Base-by-base conservation (phyloP, 305 asterid species). In the Solanum aculeatissimum region DNA sequence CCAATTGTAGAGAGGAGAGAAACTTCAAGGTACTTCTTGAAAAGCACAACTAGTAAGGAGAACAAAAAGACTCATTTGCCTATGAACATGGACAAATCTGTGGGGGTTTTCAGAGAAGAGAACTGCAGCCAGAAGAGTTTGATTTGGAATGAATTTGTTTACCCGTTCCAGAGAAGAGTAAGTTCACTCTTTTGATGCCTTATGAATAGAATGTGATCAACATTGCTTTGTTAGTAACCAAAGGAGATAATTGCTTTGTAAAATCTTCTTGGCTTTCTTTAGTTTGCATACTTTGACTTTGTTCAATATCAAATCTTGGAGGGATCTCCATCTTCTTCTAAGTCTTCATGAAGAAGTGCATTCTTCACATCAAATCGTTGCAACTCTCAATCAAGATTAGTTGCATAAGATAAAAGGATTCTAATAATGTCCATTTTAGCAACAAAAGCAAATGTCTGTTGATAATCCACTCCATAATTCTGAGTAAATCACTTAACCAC, bases 41-140 rank as follows among this genome's bases (percentile, higher is more conserved):
- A 96, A 87, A 92, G 92, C 32, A n/a, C 82, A 43, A 49, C 86
- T 69, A 85, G 89, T 47, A 92, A 90, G 92, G 95, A 90, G 89
- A 90, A 91, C 83, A 89, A 85, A 89, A 93, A 93, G 92, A 94
- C 94, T 23, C 89, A 93, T 13, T 54, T 87, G 85, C 91, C 93
- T 13, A 51, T 88, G 87, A 85, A 49, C 57, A 21, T 87, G 87
- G 92, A 89, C 88, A 91, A 88, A 80, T 80, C 90, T 27, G 90
- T 88, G 80, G 93, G 19, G 90, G n/a, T 80, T 88, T 63, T 84
- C 83, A 55, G 92, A 85, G 86, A 89, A 93, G 90, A 92, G 87
- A 86, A 66, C 68, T 27, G 82, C 91, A 58, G 90, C 81, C 83
- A 89, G 91, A 78, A 92, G 89, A 88, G 71, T 40, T 45, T 92